phyloP scores from a whole-genome alignment of 208 protist species.

The Leishmania major region DNA sequence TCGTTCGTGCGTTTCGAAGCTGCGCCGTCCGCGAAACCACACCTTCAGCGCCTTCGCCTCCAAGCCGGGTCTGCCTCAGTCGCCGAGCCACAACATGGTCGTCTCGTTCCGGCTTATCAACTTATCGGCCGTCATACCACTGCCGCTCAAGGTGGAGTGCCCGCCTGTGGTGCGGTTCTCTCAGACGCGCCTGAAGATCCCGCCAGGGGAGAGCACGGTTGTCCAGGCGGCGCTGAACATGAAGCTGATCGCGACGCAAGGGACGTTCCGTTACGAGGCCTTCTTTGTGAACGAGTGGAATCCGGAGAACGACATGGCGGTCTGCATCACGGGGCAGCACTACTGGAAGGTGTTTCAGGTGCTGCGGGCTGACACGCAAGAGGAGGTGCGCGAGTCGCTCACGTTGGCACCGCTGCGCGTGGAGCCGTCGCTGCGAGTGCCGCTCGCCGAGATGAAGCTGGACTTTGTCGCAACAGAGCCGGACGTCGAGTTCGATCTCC shows the following conservation, averaged over 20 bases:
- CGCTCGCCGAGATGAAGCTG: slow-evolving; percentile 73
- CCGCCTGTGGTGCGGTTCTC: slow-evolving; percentile 72
- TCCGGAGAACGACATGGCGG: slow-evolving; percentile 88
- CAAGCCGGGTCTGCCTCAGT: slow-evolving; percentile 14
- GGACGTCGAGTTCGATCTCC: slow-evolving; percentile 54
- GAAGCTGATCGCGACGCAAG: slow-evolving; percentile 68
- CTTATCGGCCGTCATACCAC: slow-evolving; percentile 65
- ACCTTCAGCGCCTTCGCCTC: slow-evolving; percentile 19
- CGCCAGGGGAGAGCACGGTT: slow-evolving; percentile 48
- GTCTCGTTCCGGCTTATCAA: slow-evolving; percentile 58
- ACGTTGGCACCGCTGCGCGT: slow-evolving; percentile 64
- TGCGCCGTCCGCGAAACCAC: slow-evolving; percentile 24
- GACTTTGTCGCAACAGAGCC: slow-evolving; percentile 62
- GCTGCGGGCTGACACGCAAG: slow-evolving; percentile 42
- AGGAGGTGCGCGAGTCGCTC: slow-evolving; percentile 55
- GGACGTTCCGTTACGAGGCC: slow-evolving; percentile 72
- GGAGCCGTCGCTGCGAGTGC: slow-evolving; percentile 36
- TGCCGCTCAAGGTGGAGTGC: slow-evolving; percentile 78
- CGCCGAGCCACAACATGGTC: slow-evolving; percentile 12
- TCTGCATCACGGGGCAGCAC: slow-evolving; percentile 74
- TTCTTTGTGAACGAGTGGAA: slow-evolving; percentile 89
- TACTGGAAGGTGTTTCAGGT: slow-evolving; percentile 88
- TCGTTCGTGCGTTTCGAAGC: slow-evolving; percentile 15
- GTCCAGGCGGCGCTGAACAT: slow-evolving; percentile 68
- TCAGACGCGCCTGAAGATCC: slow-evolving; percentile 56